These are phyloP conservation scores for Gnaphalium uliginosum DNA, from an alignment of 129 eudicot species.

Conservation along the genomic window DNA sequence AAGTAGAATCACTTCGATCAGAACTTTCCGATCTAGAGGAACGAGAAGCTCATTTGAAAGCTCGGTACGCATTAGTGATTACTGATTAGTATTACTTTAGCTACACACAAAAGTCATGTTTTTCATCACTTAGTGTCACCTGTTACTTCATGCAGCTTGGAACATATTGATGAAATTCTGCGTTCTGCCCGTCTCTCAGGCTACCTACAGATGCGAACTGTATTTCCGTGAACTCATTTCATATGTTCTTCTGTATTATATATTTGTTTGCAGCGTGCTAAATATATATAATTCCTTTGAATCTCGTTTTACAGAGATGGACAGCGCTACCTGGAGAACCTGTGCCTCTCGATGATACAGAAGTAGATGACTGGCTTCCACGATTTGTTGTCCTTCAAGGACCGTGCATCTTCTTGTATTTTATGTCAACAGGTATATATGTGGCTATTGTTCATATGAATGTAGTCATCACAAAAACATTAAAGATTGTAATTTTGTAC, in stretches of 20 bases:
- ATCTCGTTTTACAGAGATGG: neutral
- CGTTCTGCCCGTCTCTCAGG: slow-evolving; percentile 81
- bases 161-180: slow-evolving; percentile 75
- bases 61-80: neutral
- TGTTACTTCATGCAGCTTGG: slow-evolving; percentile 51
- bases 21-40: slow-evolving; percentile 79
- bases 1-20: slow-evolving; percentile 82
- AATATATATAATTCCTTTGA: neutral
- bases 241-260: neutral
- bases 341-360: slow-evolving; percentile 75
- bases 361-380: slow-evolving; percentile 95
- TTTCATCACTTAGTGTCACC: neutral
- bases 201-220: slow-evolving; percentile 66
- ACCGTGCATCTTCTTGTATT: slow-evolving; percentile 66
- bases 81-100: neutral
- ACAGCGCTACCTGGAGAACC: slow-evolving; percentile 92
- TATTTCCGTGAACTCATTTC: slow-evolving; percentile 27
- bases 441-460: neutral
- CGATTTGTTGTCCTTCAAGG: slow-evolving; percentile 90
- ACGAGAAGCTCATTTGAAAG: slow-evolving; percentile 73
- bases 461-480: neutral
- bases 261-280: neutral
- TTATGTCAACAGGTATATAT: slow-evolving; percentile 58
- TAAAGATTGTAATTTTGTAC: neutral
- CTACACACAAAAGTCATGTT: neutral